These are phyloP conservation scores for Oidium heveae DNA, from an alignment of 2,329 filamentous ascomycete species.

Conservation along the genomic window DNA sequence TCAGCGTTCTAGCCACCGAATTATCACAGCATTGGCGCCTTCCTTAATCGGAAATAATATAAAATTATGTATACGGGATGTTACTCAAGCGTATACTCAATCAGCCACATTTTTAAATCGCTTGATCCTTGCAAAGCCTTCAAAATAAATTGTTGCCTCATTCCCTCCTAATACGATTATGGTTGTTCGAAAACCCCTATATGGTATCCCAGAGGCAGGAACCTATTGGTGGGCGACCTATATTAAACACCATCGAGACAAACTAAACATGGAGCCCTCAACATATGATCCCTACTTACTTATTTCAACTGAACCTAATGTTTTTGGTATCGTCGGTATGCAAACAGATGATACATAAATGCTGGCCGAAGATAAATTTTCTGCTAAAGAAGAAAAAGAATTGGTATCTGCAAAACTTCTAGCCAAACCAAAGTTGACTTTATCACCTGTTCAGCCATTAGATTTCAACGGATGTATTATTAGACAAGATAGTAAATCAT, in stretches of 20 bases:
- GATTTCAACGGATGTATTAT: slow-evolving; percentile 2
- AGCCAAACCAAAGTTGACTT: not conserved
- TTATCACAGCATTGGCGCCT: not conserved
- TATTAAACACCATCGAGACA: slow-evolving; percentile 1
- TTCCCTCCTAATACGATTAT: not conserved
- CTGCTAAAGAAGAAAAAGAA: too few species aligned
- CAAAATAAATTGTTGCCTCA: not conserved
- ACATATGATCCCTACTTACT: slow-evolving; percentile 1
- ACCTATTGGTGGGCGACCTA: slow-evolving; percentile 1
- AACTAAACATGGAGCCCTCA: not conserved
- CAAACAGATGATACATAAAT: too few species aligned
- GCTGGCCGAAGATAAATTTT: too few species aligned
- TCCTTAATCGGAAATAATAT: not conserved
- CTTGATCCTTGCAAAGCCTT: not conserved
- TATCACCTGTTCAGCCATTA: not conserved
- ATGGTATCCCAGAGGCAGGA: not conserved
- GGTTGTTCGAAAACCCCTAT: not conserved
- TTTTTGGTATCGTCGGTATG: too few species aligned
- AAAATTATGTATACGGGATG: slow-evolving; percentile 1
- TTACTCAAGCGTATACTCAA: not conserved
- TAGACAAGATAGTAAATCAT: too few species aligned
- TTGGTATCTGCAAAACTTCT: too few species aligned
- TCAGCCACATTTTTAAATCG: not conserved
- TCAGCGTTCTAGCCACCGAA: slow-evolving; percentile 1
- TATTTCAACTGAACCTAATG: too few species aligned